phyloP scores from a whole-genome alignment of 257 asterid genomes.

The Nicotiana attenuata region DNA sequence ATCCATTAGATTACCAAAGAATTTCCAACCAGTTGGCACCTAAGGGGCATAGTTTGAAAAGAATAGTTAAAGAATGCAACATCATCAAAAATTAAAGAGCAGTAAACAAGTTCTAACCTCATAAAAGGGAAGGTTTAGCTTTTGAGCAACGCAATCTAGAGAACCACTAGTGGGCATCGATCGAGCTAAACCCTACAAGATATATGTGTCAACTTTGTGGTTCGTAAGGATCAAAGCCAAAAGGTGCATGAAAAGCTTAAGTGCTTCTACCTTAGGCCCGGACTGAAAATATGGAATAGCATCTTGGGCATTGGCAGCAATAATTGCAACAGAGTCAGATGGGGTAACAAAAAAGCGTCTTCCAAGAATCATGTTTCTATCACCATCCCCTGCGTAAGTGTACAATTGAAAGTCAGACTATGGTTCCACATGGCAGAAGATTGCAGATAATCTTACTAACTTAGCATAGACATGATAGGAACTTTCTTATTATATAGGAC shows the following conservation, averaged over 20 bases:
- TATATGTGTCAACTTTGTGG: background rate
- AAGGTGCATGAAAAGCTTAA: background rate
- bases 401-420: background rate
- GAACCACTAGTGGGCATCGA: conserved; percentile 99
- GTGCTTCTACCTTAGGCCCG: conserved; percentile 67
- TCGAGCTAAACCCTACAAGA: conserved; percentile 87
- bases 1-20: conserved; percentile 97
- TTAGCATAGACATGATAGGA: background rate
- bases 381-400: conserved; percentile 83
- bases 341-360: conserved; percentile 88
- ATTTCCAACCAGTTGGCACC: conserved; percentile 99
- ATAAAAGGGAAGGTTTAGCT: conserved; percentile 70
- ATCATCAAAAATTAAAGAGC: background rate
- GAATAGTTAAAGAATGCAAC: background rate
- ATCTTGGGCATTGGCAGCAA: conserved; percentile 92
- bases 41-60: conserved; percentile 14
- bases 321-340: conserved; percentile 94
- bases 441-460: background rate
- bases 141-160: conserved; percentile 85
- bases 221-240: background rate
- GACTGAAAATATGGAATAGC: conserved; percentile 77
- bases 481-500: background rate
- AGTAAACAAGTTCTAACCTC: conserved; percentile 46
- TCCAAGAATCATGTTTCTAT: conserved; percentile 97
- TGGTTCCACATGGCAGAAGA: background rate